These are phyloP conservation scores for Brassica balearica DNA, from an alignment of 441 rosid genomes.

Conservation along the genomic window DNA sequence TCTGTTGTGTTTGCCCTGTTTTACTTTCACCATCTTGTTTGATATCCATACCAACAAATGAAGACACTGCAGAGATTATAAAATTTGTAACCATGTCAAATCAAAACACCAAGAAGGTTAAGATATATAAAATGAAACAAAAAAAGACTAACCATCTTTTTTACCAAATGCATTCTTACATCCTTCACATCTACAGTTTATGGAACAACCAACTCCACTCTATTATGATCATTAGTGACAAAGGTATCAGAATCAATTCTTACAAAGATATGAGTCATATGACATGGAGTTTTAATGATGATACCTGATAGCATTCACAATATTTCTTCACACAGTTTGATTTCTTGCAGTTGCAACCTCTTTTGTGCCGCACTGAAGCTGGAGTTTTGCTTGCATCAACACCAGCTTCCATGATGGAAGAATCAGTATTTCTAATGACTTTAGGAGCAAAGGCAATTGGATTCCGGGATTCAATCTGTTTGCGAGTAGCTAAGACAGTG, in stretches of 20 bases:
- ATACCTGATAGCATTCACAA: slow-evolving; percentile 97
- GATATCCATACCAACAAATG: slow-evolving; percentile 48
- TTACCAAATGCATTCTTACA: slow-evolving; percentile 89
- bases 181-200: slow-evolving; percentile 92
- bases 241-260: slow-evolving; percentile 1
- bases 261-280: neutral
- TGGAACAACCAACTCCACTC: slow-evolving; percentile 96
- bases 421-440: slow-evolving; percentile 76
- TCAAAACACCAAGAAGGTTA: slow-evolving; percentile 3
- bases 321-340: slow-evolving; percentile 93
- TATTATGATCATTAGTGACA: slow-evolving; percentile 30
- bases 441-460: slow-evolving; percentile 99
- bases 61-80: slow-evolving; percentile 55
- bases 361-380: slow-evolving; percentile 90
- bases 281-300: neutral
- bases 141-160: slow-evolving; percentile 68
- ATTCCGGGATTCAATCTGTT: slow-evolving; percentile 95
- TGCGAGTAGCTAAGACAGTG: slow-evolving; percentile 90
- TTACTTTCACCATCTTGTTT: slow-evolving; percentile 60
- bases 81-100: slow-evolving; percentile 4
- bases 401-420: slow-evolving; percentile 56
- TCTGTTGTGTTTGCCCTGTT: slow-evolving; percentile 43
- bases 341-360: slow-evolving; percentile 99
- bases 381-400: slow-evolving; percentile 84
- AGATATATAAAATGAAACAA: neutral